Evolutionary conservation across 305 asterid species (phyloP).

Genomic region (Solanum hybrid): DNA sequence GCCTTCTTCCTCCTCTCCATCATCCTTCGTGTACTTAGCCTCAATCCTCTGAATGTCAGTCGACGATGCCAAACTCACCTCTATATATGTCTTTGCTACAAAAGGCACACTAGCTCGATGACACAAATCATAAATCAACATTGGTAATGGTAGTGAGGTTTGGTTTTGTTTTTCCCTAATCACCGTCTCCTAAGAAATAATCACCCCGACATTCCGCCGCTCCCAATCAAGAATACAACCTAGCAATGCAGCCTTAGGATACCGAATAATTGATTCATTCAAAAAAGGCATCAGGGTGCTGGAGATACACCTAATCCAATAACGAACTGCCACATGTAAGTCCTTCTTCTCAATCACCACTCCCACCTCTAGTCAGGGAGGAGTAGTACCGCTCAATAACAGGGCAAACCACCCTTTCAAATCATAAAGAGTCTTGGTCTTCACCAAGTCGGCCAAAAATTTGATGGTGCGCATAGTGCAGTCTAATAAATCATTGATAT

Average conservation of each 20-base stretch:
- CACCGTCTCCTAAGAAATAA: neutral
- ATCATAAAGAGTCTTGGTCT: neutral
- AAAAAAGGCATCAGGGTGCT: neutral
- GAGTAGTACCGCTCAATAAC: neutral
- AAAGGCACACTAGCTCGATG: neutral
- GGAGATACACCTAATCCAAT: neutral
- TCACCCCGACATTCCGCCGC: neutral
- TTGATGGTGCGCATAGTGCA: neutral
- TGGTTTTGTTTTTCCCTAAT: neutral
- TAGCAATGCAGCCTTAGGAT: neutral
- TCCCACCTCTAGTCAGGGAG: neutral
- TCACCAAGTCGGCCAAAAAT: neutral
- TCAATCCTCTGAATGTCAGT: neutral
- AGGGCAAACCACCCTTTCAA: neutral
- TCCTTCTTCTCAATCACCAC: neutral
- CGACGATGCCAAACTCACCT: neutral
- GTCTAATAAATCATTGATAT: neutral
- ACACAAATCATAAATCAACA: neutral
- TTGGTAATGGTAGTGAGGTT: neutral
- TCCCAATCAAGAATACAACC: neutral
- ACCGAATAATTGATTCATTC: neutral
- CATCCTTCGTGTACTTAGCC: neutral
- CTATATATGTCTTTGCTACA: neutral
- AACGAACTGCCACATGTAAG: neutral
- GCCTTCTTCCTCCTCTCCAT: neutral